phyloP scores from a whole-genome alignment of 73 alveolate genomes.

The Paramecium primaurelia region DNA sequence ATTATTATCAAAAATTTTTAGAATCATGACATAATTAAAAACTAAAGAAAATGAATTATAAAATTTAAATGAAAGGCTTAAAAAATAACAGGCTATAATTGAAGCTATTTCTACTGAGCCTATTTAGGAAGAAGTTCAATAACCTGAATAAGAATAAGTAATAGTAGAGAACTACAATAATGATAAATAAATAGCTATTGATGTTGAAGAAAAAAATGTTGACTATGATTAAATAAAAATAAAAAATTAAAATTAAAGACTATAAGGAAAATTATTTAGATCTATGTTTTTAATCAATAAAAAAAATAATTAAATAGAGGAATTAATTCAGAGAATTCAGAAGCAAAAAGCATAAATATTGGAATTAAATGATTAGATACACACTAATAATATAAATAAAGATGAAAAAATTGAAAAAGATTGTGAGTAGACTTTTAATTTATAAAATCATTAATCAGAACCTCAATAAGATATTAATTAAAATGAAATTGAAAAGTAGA shows the following conservation, averaged over 20 bases:
- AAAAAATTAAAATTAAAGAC: background rate
- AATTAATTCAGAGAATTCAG: background rate
- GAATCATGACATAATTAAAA: background rate
- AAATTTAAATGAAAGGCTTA: background rate
- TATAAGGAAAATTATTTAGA: background rate
- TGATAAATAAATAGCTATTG: background rate
- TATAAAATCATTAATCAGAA: background rate
- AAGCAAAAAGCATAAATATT: background rate
- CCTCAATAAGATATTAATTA: background rate
- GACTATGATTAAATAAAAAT: background rate
- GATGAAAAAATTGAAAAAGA: background rate
- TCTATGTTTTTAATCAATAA: background rate
- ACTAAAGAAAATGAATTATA: background rate
- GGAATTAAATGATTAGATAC: background rate
- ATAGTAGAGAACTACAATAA: background rate
- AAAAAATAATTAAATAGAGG: background rate
- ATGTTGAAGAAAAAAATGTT: background rate
- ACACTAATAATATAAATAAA: background rate
- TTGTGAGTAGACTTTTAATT: background rate
- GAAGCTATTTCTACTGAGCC: background rate
- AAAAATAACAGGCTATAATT: background rate
- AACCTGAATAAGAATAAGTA: background rate
- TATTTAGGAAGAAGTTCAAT: background rate
- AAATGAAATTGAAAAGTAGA: background rate
- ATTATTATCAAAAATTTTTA: background rate